Evolutionary conservation across 208 protist species (phyloP).

Genomic region (Acanthamoeba royreba): DNA sequence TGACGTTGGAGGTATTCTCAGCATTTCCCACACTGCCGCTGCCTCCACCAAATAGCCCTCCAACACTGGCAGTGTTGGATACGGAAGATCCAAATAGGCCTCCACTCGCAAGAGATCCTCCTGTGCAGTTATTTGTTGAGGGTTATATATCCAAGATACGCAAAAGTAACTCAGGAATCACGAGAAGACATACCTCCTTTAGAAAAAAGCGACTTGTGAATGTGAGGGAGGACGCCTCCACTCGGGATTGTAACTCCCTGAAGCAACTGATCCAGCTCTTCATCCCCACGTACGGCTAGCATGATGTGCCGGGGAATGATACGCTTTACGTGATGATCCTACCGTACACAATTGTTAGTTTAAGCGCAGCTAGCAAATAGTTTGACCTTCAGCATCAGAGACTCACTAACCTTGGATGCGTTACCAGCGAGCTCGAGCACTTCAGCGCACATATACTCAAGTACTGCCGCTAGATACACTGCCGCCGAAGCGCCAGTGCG

Average conservation of each 20-base stretch:
- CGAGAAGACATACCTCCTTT: neutral
- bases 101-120: no score
- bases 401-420: neutral
- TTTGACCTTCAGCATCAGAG: neutral
- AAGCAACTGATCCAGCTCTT: conserved; percentile 29
- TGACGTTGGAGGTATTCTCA: no score
- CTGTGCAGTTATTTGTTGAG: no score
- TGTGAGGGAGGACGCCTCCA: conserved; percentile 39
- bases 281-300: conserved; percentile 24
- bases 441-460: neutral
- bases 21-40: no score
- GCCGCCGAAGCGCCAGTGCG: neutral
- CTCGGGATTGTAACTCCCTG: neutral
- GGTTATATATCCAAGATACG: no score
- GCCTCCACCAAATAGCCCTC: no score
- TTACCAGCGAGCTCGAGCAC: neutral
- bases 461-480: neutral
- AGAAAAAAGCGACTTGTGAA: conserved; percentile 19
- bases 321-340: neutral
- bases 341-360: neutral
- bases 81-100: no score
- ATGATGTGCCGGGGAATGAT: neutral
- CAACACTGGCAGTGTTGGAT: neutral
- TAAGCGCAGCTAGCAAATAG: neutral
- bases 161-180: no score